Evolutionary conservation across 2,329 filamentous ascomycete genomes (phyloP).

Genomic region (Botryosphaeria dothidea): DNA sequence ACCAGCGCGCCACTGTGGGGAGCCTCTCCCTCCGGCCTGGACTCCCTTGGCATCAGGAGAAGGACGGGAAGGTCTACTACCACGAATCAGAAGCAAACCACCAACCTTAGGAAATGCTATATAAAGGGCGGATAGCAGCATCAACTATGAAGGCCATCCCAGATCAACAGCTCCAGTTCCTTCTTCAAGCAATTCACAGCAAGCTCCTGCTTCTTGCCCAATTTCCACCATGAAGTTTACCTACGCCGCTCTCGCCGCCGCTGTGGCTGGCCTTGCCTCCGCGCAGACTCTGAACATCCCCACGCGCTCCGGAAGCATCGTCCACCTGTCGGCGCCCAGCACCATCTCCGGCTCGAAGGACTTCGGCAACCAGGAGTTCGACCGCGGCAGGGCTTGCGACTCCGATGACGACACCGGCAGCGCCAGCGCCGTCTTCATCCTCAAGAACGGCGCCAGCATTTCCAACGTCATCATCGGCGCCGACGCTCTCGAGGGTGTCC

Average conservation of each 20-base stretch:
- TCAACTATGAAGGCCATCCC: background rate
- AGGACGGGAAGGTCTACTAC: background rate
- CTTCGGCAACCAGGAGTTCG: constrained; percentile 37
- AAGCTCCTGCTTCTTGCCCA: constrained; percentile 13
- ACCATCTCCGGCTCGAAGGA: constrained; percentile 22
- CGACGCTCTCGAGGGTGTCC: constrained; percentile 49
- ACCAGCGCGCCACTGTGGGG: background rate
- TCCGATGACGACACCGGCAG: constrained; percentile 44
- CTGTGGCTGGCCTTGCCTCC: constrained; percentile 29
- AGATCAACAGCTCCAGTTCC: constrained; percentile 18
- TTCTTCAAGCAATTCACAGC: constrained; percentile 24
- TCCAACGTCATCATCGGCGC: constrained; percentile 50
- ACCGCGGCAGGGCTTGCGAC: constrained; percentile 39
- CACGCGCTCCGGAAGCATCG: constrained; percentile 30
- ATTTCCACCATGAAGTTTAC: constrained; percentile 26
- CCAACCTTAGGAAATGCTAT: background rate
- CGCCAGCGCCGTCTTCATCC: constrained; percentile 47
- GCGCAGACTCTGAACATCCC: constrained; percentile 37
- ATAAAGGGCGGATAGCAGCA: background rate
- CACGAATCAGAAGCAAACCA: background rate
- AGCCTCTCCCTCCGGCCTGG: background rate
- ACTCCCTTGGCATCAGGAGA: background rate
- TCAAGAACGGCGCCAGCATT: constrained; percentile 48
- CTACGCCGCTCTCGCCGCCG: constrained; percentile 25
- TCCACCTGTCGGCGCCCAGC: constrained; percentile 30